A percentile compares a stretch with the other conserved stretches of the same genome.
Conservation (phyloP, 129 eudicot species). For the Tagetes patula region DNA sequence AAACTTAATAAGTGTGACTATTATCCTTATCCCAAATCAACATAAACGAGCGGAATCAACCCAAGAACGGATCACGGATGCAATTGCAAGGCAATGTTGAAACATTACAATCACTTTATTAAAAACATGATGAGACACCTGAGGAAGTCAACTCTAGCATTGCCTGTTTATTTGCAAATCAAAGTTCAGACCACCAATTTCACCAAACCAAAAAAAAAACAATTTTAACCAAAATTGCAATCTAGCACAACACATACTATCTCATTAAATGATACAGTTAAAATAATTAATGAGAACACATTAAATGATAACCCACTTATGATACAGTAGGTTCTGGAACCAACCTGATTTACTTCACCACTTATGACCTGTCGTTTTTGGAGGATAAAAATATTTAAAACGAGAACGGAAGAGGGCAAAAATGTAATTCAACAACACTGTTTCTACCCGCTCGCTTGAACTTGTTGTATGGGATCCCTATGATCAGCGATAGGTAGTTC, state of each 20-base stretch:
- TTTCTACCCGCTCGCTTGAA: constrained; percentile 10
- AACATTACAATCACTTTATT: too few relatives aligned
- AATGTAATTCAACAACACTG: constrained; percentile 13
- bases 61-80: too few relatives aligned
- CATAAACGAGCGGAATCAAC: too few relatives aligned
- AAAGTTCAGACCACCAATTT: neutral
- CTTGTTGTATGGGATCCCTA: neutral
- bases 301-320: neutral
- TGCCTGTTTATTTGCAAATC: neutral
- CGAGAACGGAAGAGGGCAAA: neutral
- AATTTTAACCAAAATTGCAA: neutral
- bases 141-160: neutral
- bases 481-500: neutral
- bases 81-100: too few relatives aligned
- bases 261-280: constrained; percentile 11
- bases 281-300: neutral
- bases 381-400: neutral
- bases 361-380: neutral
- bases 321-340: neutral
- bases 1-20: too few relatives aligned
- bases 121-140: neutral
- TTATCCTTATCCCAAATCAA: too few relatives aligned
- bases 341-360: too few relatives aligned
- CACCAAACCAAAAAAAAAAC: neutral
- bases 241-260: constrained; percentile 10